Evolutionary conservation across 2,329 filamentous ascomycete genomes (phyloP).

Genomic region (Plenodomus biglobosus): DNA sequence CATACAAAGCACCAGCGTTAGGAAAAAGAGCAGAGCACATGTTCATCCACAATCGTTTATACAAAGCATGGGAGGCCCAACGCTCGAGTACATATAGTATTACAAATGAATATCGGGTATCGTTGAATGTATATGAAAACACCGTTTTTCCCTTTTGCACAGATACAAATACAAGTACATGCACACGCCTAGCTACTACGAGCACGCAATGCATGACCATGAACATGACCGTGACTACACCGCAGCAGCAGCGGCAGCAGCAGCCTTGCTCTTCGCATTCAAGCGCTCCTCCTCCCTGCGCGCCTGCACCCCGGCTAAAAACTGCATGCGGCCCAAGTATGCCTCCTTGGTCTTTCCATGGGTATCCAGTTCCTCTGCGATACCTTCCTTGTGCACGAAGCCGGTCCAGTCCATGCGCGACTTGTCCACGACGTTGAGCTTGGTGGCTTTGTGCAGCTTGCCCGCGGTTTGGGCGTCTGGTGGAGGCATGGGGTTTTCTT

Average conservation of each 20-base stretch:
- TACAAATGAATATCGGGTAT: too few relatives aligned
- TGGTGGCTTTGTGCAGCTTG: conserved; percentile 51
- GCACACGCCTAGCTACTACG: too few relatives aligned
- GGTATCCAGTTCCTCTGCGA: conserved; percentile 62
- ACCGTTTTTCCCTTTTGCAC: too few relatives aligned
- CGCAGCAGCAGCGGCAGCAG: conserved; percentile 10
- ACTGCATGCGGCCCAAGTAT: conserved; percentile 64
- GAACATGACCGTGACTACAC: not conserved
- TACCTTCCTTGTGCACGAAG: conserved; percentile 63
- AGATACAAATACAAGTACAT: too few relatives aligned
- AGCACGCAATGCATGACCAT: too few relatives aligned
- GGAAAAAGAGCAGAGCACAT: too few relatives aligned
- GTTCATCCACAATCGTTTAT: too few relatives aligned
- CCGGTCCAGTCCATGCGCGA: conserved; percentile 66
- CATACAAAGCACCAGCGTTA: too few relatives aligned
- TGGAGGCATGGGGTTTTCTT: conserved; percentile 14
- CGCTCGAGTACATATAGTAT: too few relatives aligned
- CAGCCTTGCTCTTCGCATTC: conserved; percentile 47
- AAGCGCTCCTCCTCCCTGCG: conserved; percentile 58
- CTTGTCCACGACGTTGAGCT: conserved; percentile 68
- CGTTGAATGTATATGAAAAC: too few relatives aligned
- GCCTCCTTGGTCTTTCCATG: conserved; percentile 64
- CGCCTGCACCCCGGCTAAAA: conserved; percentile 60
- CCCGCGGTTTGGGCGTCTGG: conserved; percentile 12
- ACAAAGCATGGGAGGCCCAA: too few relatives aligned